phyloP scores from a whole-genome alignment of 805 yeast species.

The Yamadazyma scolyti region DNA sequence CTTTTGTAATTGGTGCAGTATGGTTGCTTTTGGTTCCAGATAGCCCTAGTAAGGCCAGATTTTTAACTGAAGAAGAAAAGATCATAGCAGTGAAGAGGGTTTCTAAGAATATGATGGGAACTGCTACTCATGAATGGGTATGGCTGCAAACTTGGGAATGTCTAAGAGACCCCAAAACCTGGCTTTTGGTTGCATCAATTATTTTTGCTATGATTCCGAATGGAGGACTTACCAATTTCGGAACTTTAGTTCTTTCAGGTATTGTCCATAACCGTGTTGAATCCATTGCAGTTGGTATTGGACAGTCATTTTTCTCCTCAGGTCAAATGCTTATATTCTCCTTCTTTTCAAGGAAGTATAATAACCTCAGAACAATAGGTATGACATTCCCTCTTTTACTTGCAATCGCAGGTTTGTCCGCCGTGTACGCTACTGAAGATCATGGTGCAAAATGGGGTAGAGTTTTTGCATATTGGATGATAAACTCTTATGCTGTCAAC shows the following conservation, averaged over 20 bases:
- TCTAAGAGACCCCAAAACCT: slow-evolving; percentile 28
- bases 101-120: slow-evolving; percentile 19
- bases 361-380: slow-evolving; percentile 8
- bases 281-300: slow-evolving; percentile 6
- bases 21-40: slow-evolving; percentile 14
- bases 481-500: slow-evolving; percentile 19
- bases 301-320: slow-evolving; percentile 5
- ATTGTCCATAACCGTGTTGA: slow-evolving; percentile 7
- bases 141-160: slow-evolving; percentile 32
- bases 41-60: slow-evolving; percentile 24
- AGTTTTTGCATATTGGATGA: slow-evolving; percentile 28
- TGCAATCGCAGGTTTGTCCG: slow-evolving; percentile 13
- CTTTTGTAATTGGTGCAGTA: slow-evolving; percentile 13
- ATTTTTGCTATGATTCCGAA: slow-evolving; percentile 25
- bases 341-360: slow-evolving; percentile 2
- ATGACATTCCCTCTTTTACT: slow-evolving; percentile 8
- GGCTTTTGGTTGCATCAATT: slow-evolving; percentile 27
- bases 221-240: slow-evolving; percentile 33
- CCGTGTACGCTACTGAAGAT: slow-evolving; percentile 13
- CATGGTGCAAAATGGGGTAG: slow-evolving; percentile 21
- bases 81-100: slow-evolving; percentile 16
- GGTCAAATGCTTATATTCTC: slow-evolving; percentile 5
- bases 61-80: slow-evolving; percentile 28
- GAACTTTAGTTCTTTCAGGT: slow-evolving; percentile 13
- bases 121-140: slow-evolving; percentile 33